Percentiles rank a stretch among this genome's conserved stretches.
Evolutionary conservation across 306 rosid genomes (phyloP).

Genomic region (Fagus crenata): DNA sequence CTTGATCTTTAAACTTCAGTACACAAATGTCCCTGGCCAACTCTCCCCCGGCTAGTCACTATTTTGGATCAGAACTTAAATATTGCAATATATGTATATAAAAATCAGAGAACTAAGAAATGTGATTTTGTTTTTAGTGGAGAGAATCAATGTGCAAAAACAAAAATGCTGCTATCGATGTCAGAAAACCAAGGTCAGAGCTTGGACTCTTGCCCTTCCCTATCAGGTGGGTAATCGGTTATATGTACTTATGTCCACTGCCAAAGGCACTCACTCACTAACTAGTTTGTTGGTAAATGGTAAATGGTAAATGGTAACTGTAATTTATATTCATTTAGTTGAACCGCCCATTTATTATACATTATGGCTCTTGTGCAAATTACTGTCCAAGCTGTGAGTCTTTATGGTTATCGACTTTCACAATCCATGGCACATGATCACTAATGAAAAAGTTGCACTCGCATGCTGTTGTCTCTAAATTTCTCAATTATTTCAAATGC

Average conservation of each 20-base stretch:
- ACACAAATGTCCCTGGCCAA: too few relatives aligned
- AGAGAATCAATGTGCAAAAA: conserved; percentile 30
- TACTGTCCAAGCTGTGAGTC: neutral
- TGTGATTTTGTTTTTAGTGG: conserved; percentile 7
- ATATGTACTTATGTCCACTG: neutral
- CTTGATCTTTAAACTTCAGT: conserved; percentile 24
- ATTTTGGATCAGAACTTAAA: conserved; percentile 34
- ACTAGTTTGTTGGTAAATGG: conserved; percentile 25
- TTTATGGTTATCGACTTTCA: neutral
- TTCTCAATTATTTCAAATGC: neutral
- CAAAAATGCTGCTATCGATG: conserved; percentile 28
- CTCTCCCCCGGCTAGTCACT: neutral
- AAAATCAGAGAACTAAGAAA: neutral
- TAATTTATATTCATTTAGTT: conserved; percentile 2
- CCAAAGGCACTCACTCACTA: conserved; percentile 14
- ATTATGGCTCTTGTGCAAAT: neutral
- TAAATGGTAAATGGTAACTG: conserved; percentile 28
- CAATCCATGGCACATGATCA: neutral
- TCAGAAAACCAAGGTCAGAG: conserved; percentile 36
- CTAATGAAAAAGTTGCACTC: conserved; percentile 8
- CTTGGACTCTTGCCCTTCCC: conserved; percentile 34
- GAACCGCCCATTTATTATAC: neutral
- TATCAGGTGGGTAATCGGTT: conserved; percentile 5
- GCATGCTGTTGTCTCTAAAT: conserved; percentile 9
- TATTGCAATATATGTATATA: neutral